Evolutionary conservation across 331 rosid genomes (phyloP), one percentile per base, ranked within the genome.

Genomic region (Quercus lobata): DNA sequence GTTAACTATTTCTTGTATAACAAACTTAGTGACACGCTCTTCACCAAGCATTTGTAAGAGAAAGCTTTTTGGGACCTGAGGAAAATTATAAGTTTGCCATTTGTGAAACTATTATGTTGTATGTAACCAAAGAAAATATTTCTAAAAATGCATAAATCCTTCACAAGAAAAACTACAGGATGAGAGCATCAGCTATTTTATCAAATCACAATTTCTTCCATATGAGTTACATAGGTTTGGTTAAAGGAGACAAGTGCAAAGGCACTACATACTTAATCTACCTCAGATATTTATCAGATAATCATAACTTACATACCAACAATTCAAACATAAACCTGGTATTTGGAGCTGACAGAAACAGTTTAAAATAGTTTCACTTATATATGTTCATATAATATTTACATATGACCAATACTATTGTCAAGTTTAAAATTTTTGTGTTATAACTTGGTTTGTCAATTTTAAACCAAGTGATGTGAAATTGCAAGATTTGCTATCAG

Each of bases 1-100:
- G 77, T 86, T 92, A 35, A 94, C 86, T 69, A 94, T 88, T 84
- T 94, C 98, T 80, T 94, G 97, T 74, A 94, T 88, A 58, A 85
- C 89, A 81, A 94, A 94, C 80, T 84, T 91, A 1, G 86, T 89
- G 70, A 94, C 97, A 5, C 93, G 87, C 52, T 94, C 92, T 79
- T 92, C 84, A 60, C 98, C 98, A 65, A 91, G 87, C 66, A 87
- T 82, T 68, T 90, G 88, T 79, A 91, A 44, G 65, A 94, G 93
- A 87, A 88, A 94, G 88, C 84, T 78, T 69, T 83, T 87, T 5
- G 98, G 97, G 37, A 94, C 92, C 98, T 94, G 85, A 76, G 54
- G 71, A 17, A 84, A 82, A 55, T 74, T 34, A 57, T 17, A 46
- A 76, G 34, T 75, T 60, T 58, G 78, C 78, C 79, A 84, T 75